Conservation (phyloP, 495 filamentous ascomycete species). For the Collariella sp. region DNA sequence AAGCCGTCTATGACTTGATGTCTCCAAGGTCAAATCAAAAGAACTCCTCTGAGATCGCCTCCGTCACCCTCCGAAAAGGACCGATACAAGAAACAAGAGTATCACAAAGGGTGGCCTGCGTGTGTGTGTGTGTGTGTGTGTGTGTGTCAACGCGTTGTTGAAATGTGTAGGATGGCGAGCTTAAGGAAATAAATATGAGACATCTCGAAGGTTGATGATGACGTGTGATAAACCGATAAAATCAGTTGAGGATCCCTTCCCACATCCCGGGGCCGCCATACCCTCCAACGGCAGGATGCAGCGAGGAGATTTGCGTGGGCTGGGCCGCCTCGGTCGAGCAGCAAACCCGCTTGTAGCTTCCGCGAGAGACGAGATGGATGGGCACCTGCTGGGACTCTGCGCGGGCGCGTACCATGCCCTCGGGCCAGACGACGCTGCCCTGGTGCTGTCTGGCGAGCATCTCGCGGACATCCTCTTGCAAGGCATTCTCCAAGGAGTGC, state of each 20-base stretch:
- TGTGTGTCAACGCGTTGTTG: slow-evolving; percentile 1
- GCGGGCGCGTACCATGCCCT: slow-evolving; percentile 24
- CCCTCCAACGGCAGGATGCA: slow-evolving; percentile 36
- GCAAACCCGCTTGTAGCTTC: slow-evolving; percentile 52
- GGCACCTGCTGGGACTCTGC: slow-evolving; percentile 28
- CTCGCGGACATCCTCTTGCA: slow-evolving; percentile 70
- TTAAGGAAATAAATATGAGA: slow-evolving; percentile 17
- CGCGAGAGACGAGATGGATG: slow-evolving; percentile 22
- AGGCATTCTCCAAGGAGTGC: slow-evolving; percentile 52
- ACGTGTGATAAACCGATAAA: not conserved
- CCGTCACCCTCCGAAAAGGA: not conserved
- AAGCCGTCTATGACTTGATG: slow-evolving; percentile 28
- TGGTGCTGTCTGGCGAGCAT: slow-evolving; percentile 35
- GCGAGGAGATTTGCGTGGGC: slow-evolving; percentile 24
- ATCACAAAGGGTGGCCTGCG: slow-evolving; percentile 21
- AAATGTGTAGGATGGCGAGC: slow-evolving; percentile 17
- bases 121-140: no score
- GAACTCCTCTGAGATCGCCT: slow-evolving; percentile 14
- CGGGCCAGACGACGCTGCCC: slow-evolving; percentile 27
- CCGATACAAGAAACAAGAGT: slow-evolving; percentile 27
- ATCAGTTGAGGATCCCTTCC: slow-evolving; percentile 44
- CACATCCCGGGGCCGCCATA: slow-evolving; percentile 52
- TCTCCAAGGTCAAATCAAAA: slow-evolving; percentile 23
- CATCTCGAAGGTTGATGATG: not conserved
- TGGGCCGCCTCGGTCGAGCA: slow-evolving; percentile 42